A percentile compares a stretch with the other conserved stretches of the same genome.
phyloP scores from a whole-genome alignment of 345 rosid genomes.

The Melaleuca quinquenervia region DNA sequence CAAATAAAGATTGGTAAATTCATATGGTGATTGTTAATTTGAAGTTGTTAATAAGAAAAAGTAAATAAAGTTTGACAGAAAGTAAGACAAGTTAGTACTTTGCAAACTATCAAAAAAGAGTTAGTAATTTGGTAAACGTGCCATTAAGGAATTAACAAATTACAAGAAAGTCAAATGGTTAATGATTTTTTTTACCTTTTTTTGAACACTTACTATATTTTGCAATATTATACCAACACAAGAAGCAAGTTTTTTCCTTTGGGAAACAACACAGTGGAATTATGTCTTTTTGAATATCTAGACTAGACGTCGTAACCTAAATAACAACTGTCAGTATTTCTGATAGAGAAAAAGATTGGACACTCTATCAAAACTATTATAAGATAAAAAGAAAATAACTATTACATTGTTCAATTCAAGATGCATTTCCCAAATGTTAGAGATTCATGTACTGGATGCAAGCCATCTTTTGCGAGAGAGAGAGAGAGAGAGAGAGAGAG shows the following conservation, averaged over 20 bases:
- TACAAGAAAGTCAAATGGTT: background rate
- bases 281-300: background rate
- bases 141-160: background rate
- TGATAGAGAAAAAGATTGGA: background rate
- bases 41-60: background rate
- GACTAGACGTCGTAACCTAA: background rate
- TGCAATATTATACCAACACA: background rate
- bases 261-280: background rate
- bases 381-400: background rate
- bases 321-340: background rate
- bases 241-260: background rate
- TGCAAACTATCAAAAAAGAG: background rate
- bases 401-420: background rate
- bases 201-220: background rate
- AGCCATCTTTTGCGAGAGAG: background rate
- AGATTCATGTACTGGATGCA: background rate
- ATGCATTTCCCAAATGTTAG: background rate
- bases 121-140: background rate
- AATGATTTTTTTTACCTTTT: background rate
- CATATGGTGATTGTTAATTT: background rate
- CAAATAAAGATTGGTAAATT: background rate
- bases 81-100: background rate
- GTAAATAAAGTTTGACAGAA: background rate
- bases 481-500: background rate
- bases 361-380: background rate